Percentiles rank a stretch among this genome's conserved stretches.
Conservation (phyloP, 2,329 filamentous ascomycete species). For the Penicillium corylophilum region DNA sequence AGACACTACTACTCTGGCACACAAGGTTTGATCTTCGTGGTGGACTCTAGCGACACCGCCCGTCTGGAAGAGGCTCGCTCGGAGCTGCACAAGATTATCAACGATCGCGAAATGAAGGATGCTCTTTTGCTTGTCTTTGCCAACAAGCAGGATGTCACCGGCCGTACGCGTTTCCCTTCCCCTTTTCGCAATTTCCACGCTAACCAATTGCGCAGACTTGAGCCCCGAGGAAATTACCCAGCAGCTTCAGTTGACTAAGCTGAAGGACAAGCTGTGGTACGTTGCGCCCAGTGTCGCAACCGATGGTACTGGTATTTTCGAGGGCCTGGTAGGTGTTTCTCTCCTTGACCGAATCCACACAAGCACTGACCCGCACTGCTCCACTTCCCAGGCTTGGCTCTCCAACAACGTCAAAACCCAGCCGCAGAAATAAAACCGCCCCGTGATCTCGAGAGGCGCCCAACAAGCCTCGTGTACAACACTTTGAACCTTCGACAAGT, state of each 20-base stretch:
- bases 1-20: constrained; percentile 96
- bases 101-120: constrained; percentile 97
- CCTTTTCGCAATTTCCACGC: constrained; percentile 1
- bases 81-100: constrained; percentile 95
- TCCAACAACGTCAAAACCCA: constrained; percentile 76
- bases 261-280: constrained; percentile 83
- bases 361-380: constrained; percentile 17
- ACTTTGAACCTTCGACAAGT: constrained; percentile 27
- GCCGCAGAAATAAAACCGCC: constrained; percentile 38
- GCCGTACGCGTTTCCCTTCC: constrained; percentile 55
- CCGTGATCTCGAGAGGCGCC: constrained; percentile 21
- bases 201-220: constrained; percentile 59
- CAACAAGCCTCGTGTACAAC: constrained; percentile 36
- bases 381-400: constrained; percentile 61
- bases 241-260: constrained; percentile 69
- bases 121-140: constrained; percentile 92
- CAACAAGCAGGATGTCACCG: constrained; percentile 95
- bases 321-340: constrained; percentile 63
- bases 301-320: constrained; percentile 75
- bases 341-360: constrained; percentile 5
- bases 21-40: constrained; percentile 97
- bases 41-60: constrained; percentile 88
- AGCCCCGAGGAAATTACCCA: constrained; percentile 77
- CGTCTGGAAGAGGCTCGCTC: constrained; percentile 91
- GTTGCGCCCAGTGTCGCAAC: constrained; percentile 81